Evolutionary conservation across 2,329 filamentous ascomycete species (phyloP).

Genomic region (Colletotrichum truncatum): DNA sequence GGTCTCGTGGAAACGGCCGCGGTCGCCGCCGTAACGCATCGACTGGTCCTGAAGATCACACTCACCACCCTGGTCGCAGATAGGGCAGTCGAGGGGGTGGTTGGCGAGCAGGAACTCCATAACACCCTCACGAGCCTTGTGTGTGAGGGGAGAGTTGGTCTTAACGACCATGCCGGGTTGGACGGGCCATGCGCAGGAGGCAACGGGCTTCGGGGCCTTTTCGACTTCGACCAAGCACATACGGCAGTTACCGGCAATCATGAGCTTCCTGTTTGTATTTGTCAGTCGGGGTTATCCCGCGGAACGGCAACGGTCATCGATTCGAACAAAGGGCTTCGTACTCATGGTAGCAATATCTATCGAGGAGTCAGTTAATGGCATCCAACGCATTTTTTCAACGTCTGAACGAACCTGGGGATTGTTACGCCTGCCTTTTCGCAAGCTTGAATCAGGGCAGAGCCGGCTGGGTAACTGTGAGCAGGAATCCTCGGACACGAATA

Average conservation of each 20-base stretch:
- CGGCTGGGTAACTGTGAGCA: slow-evolving; percentile 67
- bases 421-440: slow-evolving; percentile 97
- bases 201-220: slow-evolving; percentile 93
- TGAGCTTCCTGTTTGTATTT: slow-evolving; percentile 77
- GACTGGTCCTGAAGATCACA: slow-evolving; percentile 99
- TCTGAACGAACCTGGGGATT: slow-evolving; percentile 76
- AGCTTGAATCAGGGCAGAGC: slow-evolving; percentile 96
- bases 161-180: slow-evolving; percentile 99
- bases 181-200: slow-evolving; percentile 98
- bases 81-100: slow-evolving; percentile 94
- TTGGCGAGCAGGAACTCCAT: slow-evolving; percentile 99
- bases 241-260: slow-evolving; percentile 99
- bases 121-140: slow-evolving; percentile 98
- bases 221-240: slow-evolving; percentile 99
- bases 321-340: slow-evolving; percentile 56
- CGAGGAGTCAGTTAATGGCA: slow-evolving; percentile 33
- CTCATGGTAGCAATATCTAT: slow-evolving; percentile 98
- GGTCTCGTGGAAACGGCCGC: slow-evolving; percentile 96
- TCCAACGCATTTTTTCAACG: background rate
- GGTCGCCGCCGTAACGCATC: slow-evolving; percentile 96
- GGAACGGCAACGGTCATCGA: slow-evolving; percentile 34
- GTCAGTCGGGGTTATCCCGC: slow-evolving; percentile 46
- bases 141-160: slow-evolving; percentile 93
- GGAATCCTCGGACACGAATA: slow-evolving; percentile 27
- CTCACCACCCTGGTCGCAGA: slow-evolving; percentile 99